Percentiles rank a stretch among this genome's conserved stretches.
Evolutionary conservation across 192 early-diverging fungal species (phyloP).

Genomic region (Phlyctochytrium bullatum): DNA sequence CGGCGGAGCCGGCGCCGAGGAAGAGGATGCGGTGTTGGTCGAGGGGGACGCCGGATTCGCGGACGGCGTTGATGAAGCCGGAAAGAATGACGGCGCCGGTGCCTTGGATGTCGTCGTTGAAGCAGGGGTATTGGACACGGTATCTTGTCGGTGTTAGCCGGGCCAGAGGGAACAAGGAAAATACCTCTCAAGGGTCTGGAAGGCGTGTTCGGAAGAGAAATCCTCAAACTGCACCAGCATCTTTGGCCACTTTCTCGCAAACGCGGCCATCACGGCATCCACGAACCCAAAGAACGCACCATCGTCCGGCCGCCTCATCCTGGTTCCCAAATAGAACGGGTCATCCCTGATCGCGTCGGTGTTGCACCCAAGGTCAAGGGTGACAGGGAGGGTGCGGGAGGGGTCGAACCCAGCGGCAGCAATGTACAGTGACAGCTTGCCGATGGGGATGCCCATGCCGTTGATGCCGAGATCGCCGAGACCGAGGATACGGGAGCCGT

Average conservation of each 20-base stretch:
- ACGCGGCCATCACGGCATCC: too few relatives aligned
- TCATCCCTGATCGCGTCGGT: constrained; percentile 77
- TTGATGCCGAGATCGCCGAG: constrained; percentile 93
- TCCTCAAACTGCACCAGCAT: too few relatives aligned
- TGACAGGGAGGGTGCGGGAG: constrained; percentile 81
- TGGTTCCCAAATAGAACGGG: constrained; percentile 84
- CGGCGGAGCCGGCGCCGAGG: constrained; percentile 92
- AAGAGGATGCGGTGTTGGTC: constrained; percentile 85
- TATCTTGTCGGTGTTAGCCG: too few relatives aligned
- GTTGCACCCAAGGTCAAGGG: constrained; percentile 90
- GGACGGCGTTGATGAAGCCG: constrained; percentile 81
- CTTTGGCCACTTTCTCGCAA: too few relatives aligned
- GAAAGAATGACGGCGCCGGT: constrained; percentile 92
- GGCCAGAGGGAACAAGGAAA: too few relatives aligned
- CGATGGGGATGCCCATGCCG: constrained; percentile 94
- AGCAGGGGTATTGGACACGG: constrained; percentile 72
- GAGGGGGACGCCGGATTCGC: constrained; percentile 60
- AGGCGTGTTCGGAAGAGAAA: constrained; percentile 92
- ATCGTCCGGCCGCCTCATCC: constrained; percentile 58
- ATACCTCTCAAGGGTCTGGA: constrained; percentile 74
- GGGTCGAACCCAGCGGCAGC: constrained; percentile 75
- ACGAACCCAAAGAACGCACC: constrained; percentile 73
- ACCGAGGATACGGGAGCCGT: constrained; percentile 91
- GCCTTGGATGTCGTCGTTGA: constrained; percentile 96
- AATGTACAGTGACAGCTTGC: constrained; percentile 88